Evolutionary conservation across 1,284 basidiomycete genomes (phyloP).

Genomic region (Rhodotorula sp.): DNA sequence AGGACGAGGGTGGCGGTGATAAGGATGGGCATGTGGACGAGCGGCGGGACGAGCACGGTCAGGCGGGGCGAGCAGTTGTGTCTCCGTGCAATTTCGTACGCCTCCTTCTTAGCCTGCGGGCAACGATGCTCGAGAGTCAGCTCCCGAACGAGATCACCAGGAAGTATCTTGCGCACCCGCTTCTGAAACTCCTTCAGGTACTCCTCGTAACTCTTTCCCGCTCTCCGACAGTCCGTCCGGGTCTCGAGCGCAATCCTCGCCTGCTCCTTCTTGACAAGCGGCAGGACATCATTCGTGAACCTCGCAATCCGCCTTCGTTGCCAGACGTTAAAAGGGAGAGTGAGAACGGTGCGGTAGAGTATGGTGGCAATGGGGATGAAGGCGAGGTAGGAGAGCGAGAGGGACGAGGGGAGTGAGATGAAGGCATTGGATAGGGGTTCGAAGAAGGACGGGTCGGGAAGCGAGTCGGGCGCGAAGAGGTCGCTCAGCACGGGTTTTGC

Average conservation of each 20-base stretch:
- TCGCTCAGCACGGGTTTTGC: conserved; percentile 21
- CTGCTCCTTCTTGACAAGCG: conserved; percentile 60
- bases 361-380: conserved; percentile 74
- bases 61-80: conserved; percentile 60
- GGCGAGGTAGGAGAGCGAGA: conserved; percentile 58
- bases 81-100: conserved; percentile 60
- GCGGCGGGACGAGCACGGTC: conserved; percentile 62
- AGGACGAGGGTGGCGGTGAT: conserved; percentile 63
- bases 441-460: conserved; percentile 32
- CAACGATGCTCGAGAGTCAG: neutral
- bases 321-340: conserved; percentile 77
- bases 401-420: conserved; percentile 39
- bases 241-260: conserved; percentile 50
- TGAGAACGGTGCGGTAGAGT: conserved; percentile 61
- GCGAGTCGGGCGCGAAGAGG: conserved; percentile 11
- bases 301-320: conserved; percentile 64
- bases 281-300: conserved; percentile 66
- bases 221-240: conserved; percentile 56
- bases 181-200: conserved; percentile 50
- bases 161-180: conserved; percentile 43
- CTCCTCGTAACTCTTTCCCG: conserved; percentile 58
- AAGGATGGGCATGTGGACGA: conserved; percentile 71
- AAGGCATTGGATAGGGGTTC: conserved; percentile 34
- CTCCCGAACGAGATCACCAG: neutral
- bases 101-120: conserved; percentile 57